Base-by-base conservation (phyloP, 306 rosid genomes). In the Prosopis cineraria region DNA sequence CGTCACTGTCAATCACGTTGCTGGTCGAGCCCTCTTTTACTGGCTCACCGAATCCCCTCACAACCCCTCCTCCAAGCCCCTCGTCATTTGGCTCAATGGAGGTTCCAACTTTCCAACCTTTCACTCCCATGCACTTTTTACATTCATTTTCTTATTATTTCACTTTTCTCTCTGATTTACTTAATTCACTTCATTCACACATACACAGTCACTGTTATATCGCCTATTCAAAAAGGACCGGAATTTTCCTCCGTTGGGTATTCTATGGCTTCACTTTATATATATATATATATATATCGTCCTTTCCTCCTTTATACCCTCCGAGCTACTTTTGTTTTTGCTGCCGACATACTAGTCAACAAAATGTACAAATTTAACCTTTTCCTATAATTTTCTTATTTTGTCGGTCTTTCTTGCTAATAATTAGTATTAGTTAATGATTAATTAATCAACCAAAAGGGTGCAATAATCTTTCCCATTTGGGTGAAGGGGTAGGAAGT, bases 41-140 rank as follows among this genome's bases (percentile, higher is more conserved):
- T 95, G 98, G 98, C 97, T 95, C 80, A 95, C 98, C 74, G 97
- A 95, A 84, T 92, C 97, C 75, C 22, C 79, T 11, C 82, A 80
- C 14, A 59, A 83, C 33, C 89, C 98, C 59, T 75, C 85, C 67
- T 70, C 81, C 47, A 90, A 89, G 39, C 98, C 98, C 20, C 86
- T 95, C 17, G 98, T 95, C 41, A 70, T 95, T 79, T 92, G 98
- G 98, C 98, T 95, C 81, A 95, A 95, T 84, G 98, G 98, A 95
- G 98, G 98, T 93, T 62, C 73, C 12, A 12, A 7, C 29, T 22
- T 9, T 52, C 37, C 12, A 20, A 3, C 62, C 24, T 4, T 6
- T 3, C 7, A 17, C 12, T 20, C 39, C 39, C 39, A 36, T 36
- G 39, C 39, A n/a, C n/a, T n/a, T n/a, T n/a, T n/a, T n/a, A n/a